Conservation (phyloP, 768 basidiomycete genomes). For the Dioszegia aurantiaca region DNA sequence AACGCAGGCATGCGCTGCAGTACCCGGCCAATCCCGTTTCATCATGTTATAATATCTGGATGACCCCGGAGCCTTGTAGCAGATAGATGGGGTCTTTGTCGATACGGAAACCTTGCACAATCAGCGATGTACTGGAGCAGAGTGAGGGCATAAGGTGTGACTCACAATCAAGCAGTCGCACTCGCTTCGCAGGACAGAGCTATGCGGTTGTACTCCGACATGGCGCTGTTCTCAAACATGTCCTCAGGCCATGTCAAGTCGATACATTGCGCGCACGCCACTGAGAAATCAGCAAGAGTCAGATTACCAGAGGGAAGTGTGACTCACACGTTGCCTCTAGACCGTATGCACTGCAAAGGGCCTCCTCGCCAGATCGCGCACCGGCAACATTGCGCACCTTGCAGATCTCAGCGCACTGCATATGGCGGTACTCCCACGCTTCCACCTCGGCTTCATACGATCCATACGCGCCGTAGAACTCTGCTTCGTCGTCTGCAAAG, state of each 20-base stretch:
- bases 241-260: constrained; percentile 42
- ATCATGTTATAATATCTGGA: too few relatives aligned
- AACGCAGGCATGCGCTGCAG: too few relatives aligned
- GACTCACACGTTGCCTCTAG: constrained; percentile 39
- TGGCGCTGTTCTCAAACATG: constrained; percentile 37
- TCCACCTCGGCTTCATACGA: constrained; percentile 5
- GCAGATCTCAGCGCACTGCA: constrained; percentile 12
- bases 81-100: too few relatives aligned
- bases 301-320: neutral
- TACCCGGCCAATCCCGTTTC: too few relatives aligned
- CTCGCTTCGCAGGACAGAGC: constrained; percentile 27
- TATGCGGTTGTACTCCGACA: constrained; percentile 44
- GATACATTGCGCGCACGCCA: constrained; percentile 44
- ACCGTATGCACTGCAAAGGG: constrained; percentile 31
- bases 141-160: neutral
- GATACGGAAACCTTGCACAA: too few relatives aligned
- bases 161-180: constrained; percentile 27
- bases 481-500: constrained; percentile 15
- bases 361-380: constrained; percentile 35
- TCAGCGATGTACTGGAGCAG: too few relatives aligned
- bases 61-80: too few relatives aligned
- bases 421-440: constrained; percentile 7
- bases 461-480: constrained; percentile 10
- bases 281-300: constrained; percentile 11
- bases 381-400: constrained; percentile 16